These are phyloP conservation scores for Allomyces javanicus DNA, from an alignment of 192 early-diverging fungal species.

Conservation along the genomic window DNA sequence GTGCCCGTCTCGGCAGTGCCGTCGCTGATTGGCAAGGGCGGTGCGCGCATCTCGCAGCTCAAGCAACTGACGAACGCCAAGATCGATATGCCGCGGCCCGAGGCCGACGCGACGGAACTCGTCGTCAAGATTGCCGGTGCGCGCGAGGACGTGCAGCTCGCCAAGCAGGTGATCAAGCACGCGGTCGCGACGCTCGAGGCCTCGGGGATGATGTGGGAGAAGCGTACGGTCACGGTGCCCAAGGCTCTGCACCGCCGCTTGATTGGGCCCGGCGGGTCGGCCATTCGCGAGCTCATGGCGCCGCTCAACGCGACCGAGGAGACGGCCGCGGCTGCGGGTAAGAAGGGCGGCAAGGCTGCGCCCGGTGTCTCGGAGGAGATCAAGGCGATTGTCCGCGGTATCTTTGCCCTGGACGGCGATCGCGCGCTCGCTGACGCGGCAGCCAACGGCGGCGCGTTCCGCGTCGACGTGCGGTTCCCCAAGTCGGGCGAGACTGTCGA, in stretches of 20 bases:
- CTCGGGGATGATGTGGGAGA: background rate
- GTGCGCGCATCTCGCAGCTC: conserved; percentile 58
- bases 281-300: conserved; percentile 27
- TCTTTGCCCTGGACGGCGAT: background rate
- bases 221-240: background rate
- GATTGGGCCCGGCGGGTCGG: conserved; percentile 29
- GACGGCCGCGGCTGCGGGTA: no score
- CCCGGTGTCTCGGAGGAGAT: background rate
- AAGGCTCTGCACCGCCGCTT: conserved; percentile 20
- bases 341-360: no score
- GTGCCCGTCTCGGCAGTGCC: background rate
- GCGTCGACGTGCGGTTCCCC: conserved; percentile 36
- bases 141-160: conserved; percentile 6
- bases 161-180: background rate
- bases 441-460: conserved; percentile 21
- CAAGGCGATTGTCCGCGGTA: background rate
- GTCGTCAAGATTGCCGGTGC: conserved; percentile 19
- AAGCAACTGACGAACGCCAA: conserved; percentile 21
- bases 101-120: conserved; percentile 13
- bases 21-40: conserved; percentile 68
- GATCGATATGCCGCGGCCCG: conserved; percentile 25
- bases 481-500: conserved; percentile 26
- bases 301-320: conserved; percentile 14
- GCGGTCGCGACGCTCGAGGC: background rate
- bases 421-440: conserved; percentile 27